Evolutionary conservation across 768 basidiomycete species (phyloP), one percentile per base, ranked within the genome.

Genomic region (Kwoniella mangroviensis): DNA sequence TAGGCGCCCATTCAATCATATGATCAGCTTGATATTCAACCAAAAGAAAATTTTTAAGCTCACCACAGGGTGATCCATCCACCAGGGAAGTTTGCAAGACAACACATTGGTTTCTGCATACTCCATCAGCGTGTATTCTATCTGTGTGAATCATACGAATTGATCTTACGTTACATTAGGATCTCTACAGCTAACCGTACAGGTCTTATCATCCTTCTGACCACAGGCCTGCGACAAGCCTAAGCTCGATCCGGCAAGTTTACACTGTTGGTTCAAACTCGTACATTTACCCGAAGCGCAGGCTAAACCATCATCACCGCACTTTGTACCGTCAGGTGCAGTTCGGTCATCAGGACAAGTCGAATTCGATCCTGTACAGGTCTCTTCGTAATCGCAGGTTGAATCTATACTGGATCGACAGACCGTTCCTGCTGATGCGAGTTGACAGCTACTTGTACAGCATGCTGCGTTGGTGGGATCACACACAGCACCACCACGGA

Each of bases 51-150:
- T 0, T n/a, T 60, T 0, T 0, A 21, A 60, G 85, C 88, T 68
- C 76, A 89, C 92, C 92, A 82, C 93, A 95, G 15, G 91, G 89
- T 40, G 91, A 92, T 24, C 93, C 93, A 79, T 93, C 90, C 64
- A 92, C 85, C 59, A 94, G 88, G 54, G 87, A 81, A 3, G 91
- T 87, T 65, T 90, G 89, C 58, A 94, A 84, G 51, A 89, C 83
- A 22, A 93, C 83, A 81, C 93, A 95, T 73, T 87, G 86, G 69
- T 88, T 87, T 15, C 77, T 81, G 67, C 19, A 12, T 64, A 59
- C 22, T 54, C 22, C 63, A 52, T 57, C 63, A 28, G 49, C 21
- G 22, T 12, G 49, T n/a, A n/a, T 34, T n/a, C 41, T 56, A 9
- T n/a, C 3, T 2, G 54, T 61, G 63, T 15, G 12, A 28, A 11